These are phyloP conservation scores for Spergularia bocconei DNA, from an alignment of 148 eudicot species.

Conservation along the genomic window DNA sequence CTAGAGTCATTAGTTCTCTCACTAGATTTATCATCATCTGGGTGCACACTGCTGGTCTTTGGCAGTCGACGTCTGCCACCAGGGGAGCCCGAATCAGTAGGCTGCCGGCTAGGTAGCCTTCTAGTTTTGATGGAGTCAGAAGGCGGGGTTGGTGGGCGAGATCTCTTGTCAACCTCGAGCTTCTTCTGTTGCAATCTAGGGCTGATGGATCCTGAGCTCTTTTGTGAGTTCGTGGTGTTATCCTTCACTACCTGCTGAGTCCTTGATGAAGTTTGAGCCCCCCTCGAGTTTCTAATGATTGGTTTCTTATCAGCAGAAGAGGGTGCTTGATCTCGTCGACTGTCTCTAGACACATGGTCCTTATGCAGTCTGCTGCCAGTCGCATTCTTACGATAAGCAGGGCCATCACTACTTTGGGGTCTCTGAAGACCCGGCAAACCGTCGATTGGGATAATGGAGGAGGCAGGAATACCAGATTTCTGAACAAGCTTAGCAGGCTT, in stretches of 20 bases:
- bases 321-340: constrained; percentile 34
- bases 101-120: constrained; percentile 48
- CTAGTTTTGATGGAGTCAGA: constrained; percentile 57
- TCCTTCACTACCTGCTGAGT: constrained; percentile 43
- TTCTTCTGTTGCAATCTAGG: constrained; percentile 79
- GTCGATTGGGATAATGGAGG: constrained; percentile 53
- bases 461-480: constrained; percentile 49
- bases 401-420: constrained; percentile 32
- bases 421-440: constrained; percentile 43
- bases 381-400: constrained; percentile 31
- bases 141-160: constrained; percentile 79
- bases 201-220: constrained; percentile 59
- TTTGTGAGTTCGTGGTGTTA: constrained; percentile 32
- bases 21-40: constrained; percentile 43
- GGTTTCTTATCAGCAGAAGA: constrained; percentile 36
- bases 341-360: constrained; percentile 37
- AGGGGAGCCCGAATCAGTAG: constrained; percentile 52
- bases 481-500: constrained; percentile 79
- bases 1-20: constrained; percentile 38
- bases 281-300: constrained; percentile 38
- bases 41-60: constrained; percentile 38
- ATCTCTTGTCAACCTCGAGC: constrained; percentile 58
- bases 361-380: constrained; percentile 31
- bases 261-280: constrained; percentile 36
- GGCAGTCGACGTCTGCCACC: constrained; percentile 54